Percentiles rank a stretch among this genome's conserved stretches.
phyloP scores from a whole-genome alignment of 805 yeast genomes.

The Saccharomycopsis microspora region DNA sequence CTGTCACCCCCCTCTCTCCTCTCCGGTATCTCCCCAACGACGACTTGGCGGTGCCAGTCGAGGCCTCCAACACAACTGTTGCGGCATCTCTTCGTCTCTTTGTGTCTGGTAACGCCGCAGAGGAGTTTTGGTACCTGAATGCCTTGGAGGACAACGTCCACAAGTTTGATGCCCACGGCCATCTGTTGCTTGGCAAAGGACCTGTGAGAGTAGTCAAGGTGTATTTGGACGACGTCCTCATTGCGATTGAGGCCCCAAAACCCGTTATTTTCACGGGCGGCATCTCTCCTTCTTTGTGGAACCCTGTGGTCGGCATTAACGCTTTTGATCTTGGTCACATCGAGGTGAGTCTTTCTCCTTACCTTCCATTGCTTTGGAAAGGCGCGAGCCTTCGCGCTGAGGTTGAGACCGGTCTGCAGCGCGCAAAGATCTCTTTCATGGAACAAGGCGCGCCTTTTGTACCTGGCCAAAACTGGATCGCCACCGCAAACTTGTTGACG shows the following conservation, averaged over 20 bases:
- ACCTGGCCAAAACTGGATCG: slow-evolving; percentile 22
- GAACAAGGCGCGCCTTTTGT: neutral
- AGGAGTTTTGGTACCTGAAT: slow-evolving; percentile 77
- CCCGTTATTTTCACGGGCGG: slow-evolving; percentile 80
- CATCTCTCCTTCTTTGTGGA: slow-evolving; percentile 69
- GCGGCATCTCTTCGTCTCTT: slow-evolving; percentile 41
- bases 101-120: slow-evolving; percentile 66
- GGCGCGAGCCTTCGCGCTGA: slow-evolving; percentile 31
- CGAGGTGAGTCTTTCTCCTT: slow-evolving; percentile 58
- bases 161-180: slow-evolving; percentile 29
- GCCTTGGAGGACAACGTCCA: slow-evolving; percentile 35
- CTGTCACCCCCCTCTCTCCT: slow-evolving; percentile 34
- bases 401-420: slow-evolving; percentile 39
- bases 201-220: slow-evolving; percentile 61
- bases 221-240: slow-evolving; percentile 43
- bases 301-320: slow-evolving; percentile 60
- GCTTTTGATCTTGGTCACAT: slow-evolving; percentile 68
- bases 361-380: slow-evolving; percentile 58
- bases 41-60: slow-evolving; percentile 28
- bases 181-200: slow-evolving; percentile 46
- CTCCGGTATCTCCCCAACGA: slow-evolving; percentile 34
- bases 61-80: slow-evolving; percentile 46
- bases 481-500: slow-evolving; percentile 10
- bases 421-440: neutral
- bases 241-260: slow-evolving; percentile 54